phyloP scores from a whole-genome alignment of 345 rosid genomes.

The Bruguiera gymnorhiza region DNA sequence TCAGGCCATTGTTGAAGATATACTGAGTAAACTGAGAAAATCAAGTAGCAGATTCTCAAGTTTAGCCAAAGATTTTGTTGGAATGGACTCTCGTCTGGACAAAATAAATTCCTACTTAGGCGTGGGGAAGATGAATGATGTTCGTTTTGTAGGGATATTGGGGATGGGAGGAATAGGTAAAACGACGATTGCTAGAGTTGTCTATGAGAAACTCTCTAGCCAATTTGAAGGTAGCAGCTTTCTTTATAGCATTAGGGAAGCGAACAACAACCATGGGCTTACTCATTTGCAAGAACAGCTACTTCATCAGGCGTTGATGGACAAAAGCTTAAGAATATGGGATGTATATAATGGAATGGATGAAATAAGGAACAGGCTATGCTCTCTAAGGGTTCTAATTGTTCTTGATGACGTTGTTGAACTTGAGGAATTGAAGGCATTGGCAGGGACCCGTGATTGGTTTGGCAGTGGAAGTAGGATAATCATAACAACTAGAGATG shows the following conservation, averaged over 20 bases:
- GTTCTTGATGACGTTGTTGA: slow-evolving; percentile 19
- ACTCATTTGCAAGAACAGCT: slow-evolving; percentile 21
- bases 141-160: slow-evolving; percentile 19
- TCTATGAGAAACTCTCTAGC: slow-evolving; percentile 11
- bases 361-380: slow-evolving; percentile 5
- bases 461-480: slow-evolving; percentile 20
- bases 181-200: slow-evolving; percentile 18
- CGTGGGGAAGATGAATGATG: not conserved
- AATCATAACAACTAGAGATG: slow-evolving; percentile 20
- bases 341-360: not conserved
- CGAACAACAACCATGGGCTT: slow-evolving; percentile 4
- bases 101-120: slow-evolving; percentile 5
- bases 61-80: slow-evolving; percentile 4
- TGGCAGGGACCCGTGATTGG: slow-evolving; percentile 9
- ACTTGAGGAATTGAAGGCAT: not conserved
- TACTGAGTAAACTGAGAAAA: not conserved
- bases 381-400: not conserved
- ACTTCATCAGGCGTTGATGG: slow-evolving; percentile 2
- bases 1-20: slow-evolving; percentile 6
- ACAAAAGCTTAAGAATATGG: slow-evolving; percentile 10
- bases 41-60: not conserved
- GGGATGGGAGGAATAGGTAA: slow-evolving; percentile 28
- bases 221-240: slow-evolving; percentile 27
- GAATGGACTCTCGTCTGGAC: not conserved
- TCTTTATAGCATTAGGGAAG: slow-evolving; percentile 17